These are phyloP conservation scores for Euphorbia corollata DNA, from an alignment of 441 rosid species.

Conservation along the genomic window DNA sequence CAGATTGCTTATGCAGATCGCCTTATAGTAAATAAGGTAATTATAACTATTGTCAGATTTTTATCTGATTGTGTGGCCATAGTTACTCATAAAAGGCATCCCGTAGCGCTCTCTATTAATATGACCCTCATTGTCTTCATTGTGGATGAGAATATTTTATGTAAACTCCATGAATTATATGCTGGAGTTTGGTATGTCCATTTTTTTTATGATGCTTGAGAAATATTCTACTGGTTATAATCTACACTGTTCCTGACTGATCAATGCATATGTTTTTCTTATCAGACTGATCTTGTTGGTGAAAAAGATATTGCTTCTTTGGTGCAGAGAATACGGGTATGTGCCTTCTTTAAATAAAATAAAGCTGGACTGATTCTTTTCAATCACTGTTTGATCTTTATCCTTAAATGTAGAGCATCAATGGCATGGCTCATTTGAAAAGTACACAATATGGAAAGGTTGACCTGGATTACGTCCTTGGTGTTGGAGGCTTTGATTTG, in stretches of 20 bases:
- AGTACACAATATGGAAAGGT: slow-evolving; percentile 74
- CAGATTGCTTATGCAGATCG: slow-evolving; percentile 96
- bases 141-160: background rate
- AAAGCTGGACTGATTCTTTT: background rate
- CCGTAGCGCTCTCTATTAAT: background rate
- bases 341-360: slow-evolving; percentile 1
- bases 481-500: slow-evolving; percentile 95
- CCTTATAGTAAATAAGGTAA: slow-evolving; percentile 79
- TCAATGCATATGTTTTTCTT: slow-evolving; percentile 18
- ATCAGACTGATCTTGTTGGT: slow-evolving; percentile 82
- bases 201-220: background rate
- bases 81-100: background rate
- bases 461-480: slow-evolving; percentile 93
- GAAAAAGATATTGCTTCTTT: slow-evolving; percentile 52
- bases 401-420: slow-evolving; percentile 50
- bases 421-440: slow-evolving; percentile 70
- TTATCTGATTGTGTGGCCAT: background rate
- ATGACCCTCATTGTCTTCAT: background rate
- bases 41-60: background rate
- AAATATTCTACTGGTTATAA: background rate
- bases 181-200: background rate
- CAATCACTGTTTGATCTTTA: slow-evolving; percentile 14
- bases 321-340: slow-evolving; percentile 67
- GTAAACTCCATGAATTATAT: background rate
- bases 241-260: slow-evolving; percentile 20